A percentile compares a stretch with the other conserved stretches of the same genome.
Conservation (phyloP, 2,329 filamentous ascomycete genomes). For the Tolypocladium amazonense region DNA sequence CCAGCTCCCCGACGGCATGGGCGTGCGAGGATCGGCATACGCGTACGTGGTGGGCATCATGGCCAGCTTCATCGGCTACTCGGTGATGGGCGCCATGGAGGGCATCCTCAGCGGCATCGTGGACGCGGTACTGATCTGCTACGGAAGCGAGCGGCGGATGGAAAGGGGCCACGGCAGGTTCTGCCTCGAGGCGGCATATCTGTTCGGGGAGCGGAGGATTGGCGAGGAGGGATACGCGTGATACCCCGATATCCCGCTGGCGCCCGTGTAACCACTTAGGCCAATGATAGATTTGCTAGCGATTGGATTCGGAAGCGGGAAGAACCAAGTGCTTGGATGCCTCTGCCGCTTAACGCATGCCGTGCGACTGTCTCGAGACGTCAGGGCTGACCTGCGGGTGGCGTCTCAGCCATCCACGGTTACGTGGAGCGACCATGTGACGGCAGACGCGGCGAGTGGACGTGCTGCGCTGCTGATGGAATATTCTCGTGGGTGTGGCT, state of each 20-base stretch:
- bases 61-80: constrained; percentile 91
- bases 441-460: neutral
- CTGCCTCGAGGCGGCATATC: constrained; percentile 80
- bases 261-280: neutral
- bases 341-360: neutral
- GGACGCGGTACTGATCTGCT: constrained; percentile 84
- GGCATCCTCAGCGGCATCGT: constrained; percentile 79
- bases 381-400: neutral
- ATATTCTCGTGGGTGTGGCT: constrained; percentile 1
- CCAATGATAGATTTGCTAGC: neutral
- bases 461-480: neutral
- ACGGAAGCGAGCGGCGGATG: constrained; percentile 76
- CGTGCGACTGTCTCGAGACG: neutral
- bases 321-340: neutral
- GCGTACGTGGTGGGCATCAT: constrained; percentile 90
- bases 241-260: neutral
- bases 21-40: constrained; percentile 72
- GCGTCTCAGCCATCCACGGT: neutral
- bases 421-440: neutral
- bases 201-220: constrained; percentile 61
- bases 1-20: constrained; percentile 38
- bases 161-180: constrained; percentile 61
- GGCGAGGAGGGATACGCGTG: constrained; percentile 7
- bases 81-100: constrained; percentile 82
- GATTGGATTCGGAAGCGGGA: neutral